Percentiles rank a stretch among this genome's conserved stretches.
phyloP scores from a whole-genome alignment of 2,329 filamentous ascomycete species.

The Pezicula neosporulosa region DNA sequence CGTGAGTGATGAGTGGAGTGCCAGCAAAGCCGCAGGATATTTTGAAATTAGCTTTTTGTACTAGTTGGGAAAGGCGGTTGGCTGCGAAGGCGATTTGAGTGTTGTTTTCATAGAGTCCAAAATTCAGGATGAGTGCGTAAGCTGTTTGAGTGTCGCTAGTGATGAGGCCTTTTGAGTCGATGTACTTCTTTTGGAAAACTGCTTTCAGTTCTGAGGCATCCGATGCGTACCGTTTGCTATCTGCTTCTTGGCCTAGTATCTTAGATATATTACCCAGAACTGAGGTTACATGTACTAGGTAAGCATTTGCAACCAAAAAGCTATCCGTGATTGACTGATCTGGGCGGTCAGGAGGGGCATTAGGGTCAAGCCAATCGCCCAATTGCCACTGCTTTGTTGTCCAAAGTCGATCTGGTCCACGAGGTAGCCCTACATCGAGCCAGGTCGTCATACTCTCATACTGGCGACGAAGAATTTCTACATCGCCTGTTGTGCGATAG shows the following conservation, averaged over 20 bases:
- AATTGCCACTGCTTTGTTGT: conserved; percentile 31
- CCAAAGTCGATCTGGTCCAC: conserved; percentile 34
- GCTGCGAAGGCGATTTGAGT: conserved; percentile 5
- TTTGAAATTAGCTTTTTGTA: conserved; percentile 9
- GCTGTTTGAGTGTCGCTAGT: conserved; percentile 17
- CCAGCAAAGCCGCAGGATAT: conserved; percentile 19
- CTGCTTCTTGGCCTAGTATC: conserved; percentile 23
- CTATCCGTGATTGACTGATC: conserved; percentile 33
- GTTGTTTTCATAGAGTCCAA: conserved; percentile 6
- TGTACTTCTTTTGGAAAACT: conserved; percentile 20
- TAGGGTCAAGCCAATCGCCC: conserved; percentile 44
- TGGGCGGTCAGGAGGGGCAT: conserved; percentile 35
- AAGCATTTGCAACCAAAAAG: conserved; percentile 39
- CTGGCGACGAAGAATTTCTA: conserved; percentile 31
- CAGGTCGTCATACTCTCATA: conserved; percentile 35
- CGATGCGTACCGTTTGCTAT: conserved; percentile 16
- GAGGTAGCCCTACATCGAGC: conserved; percentile 32
- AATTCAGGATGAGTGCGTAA: conserved; percentile 12
- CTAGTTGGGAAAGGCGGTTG: conserved; percentile 8
- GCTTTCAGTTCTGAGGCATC: conserved; percentile 12
- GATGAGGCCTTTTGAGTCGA: conserved; percentile 8
- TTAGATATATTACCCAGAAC: conserved; percentile 31
- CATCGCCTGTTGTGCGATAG: conserved; percentile 35
- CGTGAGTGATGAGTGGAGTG: conserved; percentile 16
- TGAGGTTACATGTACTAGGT: conserved; percentile 37